phyloP scores from a whole-genome alignment of 2,329 filamentous ascomycete genomes.

The Penicillium sp. region DNA sequence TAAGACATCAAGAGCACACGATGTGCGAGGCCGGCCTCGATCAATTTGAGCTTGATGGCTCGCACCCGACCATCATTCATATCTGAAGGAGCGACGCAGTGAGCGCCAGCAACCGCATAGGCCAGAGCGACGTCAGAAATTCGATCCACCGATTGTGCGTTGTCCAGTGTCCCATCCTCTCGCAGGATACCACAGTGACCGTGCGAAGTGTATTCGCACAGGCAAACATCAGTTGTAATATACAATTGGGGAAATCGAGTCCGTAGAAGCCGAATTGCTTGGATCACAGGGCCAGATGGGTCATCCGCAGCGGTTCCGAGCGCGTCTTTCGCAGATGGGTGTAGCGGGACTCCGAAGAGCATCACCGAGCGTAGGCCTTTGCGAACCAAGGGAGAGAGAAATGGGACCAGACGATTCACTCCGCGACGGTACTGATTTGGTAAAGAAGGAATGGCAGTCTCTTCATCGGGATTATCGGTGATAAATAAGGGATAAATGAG shows the following conservation, averaged over 20 bases:
- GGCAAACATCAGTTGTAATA: conserved; percentile 86
- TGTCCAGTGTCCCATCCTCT: conserved; percentile 89
- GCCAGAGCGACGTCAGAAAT: conserved; percentile 97
- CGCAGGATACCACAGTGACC: conserved; percentile 95
- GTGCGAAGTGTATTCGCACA: conserved; percentile 98
- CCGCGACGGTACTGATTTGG: conserved; percentile 86
- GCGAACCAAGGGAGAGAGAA: conserved; percentile 76
- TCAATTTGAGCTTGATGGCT: conserved; percentile 95
- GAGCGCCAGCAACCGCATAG: conserved; percentile 90
- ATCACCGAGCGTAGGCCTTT: conserved; percentile 93
- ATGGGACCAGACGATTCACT: conserved; percentile 75
- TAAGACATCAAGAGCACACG: conserved; percentile 94
- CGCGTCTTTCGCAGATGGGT: conserved; percentile 75
- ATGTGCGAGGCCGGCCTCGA: conserved; percentile 89
- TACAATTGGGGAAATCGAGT: conserved; percentile 84
- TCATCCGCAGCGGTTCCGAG: conserved; percentile 90
- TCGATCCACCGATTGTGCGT: conserved; percentile 84
- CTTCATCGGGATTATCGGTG: conserved; percentile 88
- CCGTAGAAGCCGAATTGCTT: conserved; percentile 74
- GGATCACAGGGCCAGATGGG: conserved; percentile 84
- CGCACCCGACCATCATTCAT: conserved; percentile 99
- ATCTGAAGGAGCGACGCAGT: conserved; percentile 94
- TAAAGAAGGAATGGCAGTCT: conserved; percentile 81
- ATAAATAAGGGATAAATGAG: conserved; percentile 97
- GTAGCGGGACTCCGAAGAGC: conserved; percentile 87